Evolutionary conservation across 108 stramenopile species (phyloP).

Genomic region (Discostella stelligeroides): DNA sequence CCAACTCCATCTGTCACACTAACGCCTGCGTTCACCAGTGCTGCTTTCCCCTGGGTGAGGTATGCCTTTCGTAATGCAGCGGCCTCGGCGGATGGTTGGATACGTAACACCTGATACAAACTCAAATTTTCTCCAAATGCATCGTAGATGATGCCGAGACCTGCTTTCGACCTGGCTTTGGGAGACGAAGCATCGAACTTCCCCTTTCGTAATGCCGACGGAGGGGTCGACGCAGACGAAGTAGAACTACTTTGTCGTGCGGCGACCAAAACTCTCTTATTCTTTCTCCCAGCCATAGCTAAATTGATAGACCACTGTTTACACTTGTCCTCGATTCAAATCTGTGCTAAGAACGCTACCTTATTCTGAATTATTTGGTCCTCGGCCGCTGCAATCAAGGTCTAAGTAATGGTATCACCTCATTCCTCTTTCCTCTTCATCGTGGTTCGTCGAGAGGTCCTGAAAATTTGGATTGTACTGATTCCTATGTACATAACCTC

Average conservation of each 20-base stretch:
- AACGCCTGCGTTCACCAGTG: conserved; percentile 15
- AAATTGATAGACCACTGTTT: no score
- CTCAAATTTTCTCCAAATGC: conserved; percentile 23
- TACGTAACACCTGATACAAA: conserved; percentile 17
- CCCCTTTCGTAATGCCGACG: conserved; percentile 24
- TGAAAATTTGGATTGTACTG: no score
- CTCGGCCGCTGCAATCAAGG: no score
- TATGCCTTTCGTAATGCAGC: conserved; percentile 23
- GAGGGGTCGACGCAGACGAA: conserved; percentile 9
- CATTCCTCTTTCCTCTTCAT: no score
- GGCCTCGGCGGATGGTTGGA: conserved; percentile 15
- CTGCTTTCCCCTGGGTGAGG: conserved; percentile 23
- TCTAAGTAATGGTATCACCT: no score
- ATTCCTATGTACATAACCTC: no score
- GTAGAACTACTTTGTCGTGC: neutral
- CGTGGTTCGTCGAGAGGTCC: no score
- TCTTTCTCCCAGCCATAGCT: no score
- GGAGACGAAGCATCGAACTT: conserved; percentile 8
- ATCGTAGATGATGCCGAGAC: conserved; percentile 20
- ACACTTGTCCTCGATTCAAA: no score
- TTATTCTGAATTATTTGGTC: no score
- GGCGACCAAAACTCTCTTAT: no score
- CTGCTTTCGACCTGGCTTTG: neutral
- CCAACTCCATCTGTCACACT: neutral
- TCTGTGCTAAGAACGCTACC: no score